Evolutionary conservation across 1,284 basidiomycete species (phyloP).

Genomic region (Sanghuangporus sanghuang): DNA sequence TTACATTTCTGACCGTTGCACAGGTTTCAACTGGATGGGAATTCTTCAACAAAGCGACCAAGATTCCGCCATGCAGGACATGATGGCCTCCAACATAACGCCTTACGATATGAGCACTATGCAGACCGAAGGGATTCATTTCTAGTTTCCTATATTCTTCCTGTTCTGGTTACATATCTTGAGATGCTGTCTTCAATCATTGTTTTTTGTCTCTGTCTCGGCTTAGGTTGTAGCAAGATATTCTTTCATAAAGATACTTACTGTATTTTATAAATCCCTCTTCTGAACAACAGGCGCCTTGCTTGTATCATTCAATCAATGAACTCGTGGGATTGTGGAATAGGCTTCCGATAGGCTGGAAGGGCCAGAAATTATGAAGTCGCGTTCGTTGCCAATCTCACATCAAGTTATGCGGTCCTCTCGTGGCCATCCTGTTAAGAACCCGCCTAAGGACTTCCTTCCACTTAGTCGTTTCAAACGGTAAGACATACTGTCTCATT

Average conservation of each 20-base stretch:
- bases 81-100: not conserved
- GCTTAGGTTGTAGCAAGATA: not conserved
- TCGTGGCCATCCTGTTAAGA: no score
- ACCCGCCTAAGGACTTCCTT: no score
- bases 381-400: no score
- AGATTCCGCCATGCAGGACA: constrained; percentile 12
- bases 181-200: not conserved
- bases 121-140: not conserved
- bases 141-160: not conserved
- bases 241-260: not conserved
- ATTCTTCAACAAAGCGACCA: constrained; percentile 7
- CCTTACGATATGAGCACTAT: not conserved
- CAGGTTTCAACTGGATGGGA: constrained; percentile 29
- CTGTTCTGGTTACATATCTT: not conserved
- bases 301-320: no score
- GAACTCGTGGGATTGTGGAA: no score
- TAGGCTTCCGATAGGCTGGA: no score
- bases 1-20: not conserved
- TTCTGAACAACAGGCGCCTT: no score
- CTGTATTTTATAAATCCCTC: no score
- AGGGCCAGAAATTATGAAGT: no score
- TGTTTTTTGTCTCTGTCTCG: not conserved
- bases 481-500: no score
- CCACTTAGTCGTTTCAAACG: no score
- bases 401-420: no score